Evolutionary conservation across 495 filamentous ascomycete species (phyloP), one percentile per base, ranked within the genome.

Genomic region (Margaritispora aquatica): DNA sequence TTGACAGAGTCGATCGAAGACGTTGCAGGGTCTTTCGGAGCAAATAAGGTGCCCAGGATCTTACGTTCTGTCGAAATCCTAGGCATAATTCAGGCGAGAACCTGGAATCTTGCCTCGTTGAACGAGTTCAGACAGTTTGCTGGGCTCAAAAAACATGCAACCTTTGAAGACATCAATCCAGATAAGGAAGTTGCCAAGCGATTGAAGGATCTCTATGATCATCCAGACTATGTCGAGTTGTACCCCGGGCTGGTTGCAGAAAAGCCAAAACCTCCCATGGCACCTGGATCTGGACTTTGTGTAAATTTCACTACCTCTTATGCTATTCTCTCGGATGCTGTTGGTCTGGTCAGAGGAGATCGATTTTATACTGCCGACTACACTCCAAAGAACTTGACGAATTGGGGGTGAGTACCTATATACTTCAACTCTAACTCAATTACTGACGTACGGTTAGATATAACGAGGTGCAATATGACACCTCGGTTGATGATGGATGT

Each of bases 121-220:
- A 96, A 96, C 69, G 92, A 96, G 70, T 92, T 96, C 74, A 78
- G 92, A 34, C 77, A 84, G 62, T 89, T 88, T 74, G 93, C 95
- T 64, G 84, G 83, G 10, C 73, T 96, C 19, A 80, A 84, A 59
- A 82, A 84, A 0, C 83, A 96, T 66, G 77, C 85, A 63, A 87
- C 80, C 0, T 96, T 96, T 55, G 87, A 92, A 60, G 87, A 90
- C 56, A 95, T 96, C 75, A 96, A 92, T 65, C 76, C 82, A 0
- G 85, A 96, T 66, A 84, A 83, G 7, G 79, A 82, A n/a, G 83
- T 95, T 26, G 81, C 84, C 11, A 79, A 88, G 20, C 78, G 86
- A 53, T 80, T 96, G 11, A 83, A 80, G 51, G 80, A 86, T 55
- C 75, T 96, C 26, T 96, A 96, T 67, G 87, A 90, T 51, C 81